These are phyloP conservation scores for Camellia japonica DNA, from an alignment of 148 eudicot genomes.

Conservation along the genomic window DNA sequence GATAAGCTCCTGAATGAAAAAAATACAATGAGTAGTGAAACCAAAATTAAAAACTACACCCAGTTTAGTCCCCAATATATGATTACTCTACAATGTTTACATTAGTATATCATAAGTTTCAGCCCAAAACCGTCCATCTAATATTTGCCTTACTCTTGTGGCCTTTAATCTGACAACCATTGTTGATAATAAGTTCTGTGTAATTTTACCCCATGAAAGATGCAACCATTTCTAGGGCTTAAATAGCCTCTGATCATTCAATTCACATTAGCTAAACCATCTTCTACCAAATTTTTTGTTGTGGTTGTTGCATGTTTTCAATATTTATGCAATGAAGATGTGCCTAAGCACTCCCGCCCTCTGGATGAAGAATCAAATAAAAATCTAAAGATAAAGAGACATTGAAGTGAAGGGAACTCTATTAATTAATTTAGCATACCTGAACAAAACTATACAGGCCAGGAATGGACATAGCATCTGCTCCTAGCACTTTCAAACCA, in stretches of 20 bases:
- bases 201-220: not conserved
- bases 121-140: not conserved
- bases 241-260: not conserved
- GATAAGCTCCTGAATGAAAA: conserved; percentile 60
- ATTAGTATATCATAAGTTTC: not conserved
- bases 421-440: conserved; percentile 26
- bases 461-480: conserved; percentile 93
- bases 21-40: conserved; percentile 10
- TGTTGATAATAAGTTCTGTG: not conserved
- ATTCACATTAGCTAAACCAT: not conserved
- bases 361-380: not conserved
- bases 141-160: not conserved
- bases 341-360: not conserved
- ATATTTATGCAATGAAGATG: not conserved
- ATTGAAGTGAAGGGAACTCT: not conserved
- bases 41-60: no score
- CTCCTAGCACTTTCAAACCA: conserved; percentile 86
- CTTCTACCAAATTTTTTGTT: not conserved
- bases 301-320: not conserved
- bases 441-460: conserved; percentile 87
- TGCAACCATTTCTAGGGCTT: not conserved
- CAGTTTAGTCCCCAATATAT: no score
- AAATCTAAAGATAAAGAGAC: not conserved
- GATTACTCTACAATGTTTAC: not conserved
- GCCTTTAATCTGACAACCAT: not conserved